Base-by-base conservation (phyloP, 306 rosid species). In the Datisca glomerata region DNA sequence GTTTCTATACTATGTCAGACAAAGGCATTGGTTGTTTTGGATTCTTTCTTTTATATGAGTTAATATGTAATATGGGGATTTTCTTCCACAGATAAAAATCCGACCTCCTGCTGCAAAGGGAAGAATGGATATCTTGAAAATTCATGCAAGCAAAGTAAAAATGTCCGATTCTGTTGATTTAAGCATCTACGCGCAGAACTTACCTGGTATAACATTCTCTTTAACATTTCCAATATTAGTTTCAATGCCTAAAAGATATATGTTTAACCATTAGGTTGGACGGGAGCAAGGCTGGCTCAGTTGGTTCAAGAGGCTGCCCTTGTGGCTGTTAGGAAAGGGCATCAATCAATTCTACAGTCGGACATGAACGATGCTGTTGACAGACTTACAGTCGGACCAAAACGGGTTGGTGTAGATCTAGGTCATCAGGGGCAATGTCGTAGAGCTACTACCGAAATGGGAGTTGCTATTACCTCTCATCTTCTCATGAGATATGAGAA, bases 291-390 rank as follows among this genome's bases (percentile, higher is more conserved):
- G 61, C 64, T 89, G 71, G 93, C 98, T 48, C 98, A 89, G 66
- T 61, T 89, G 59, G 75, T 89, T 57, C 98, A 84, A 67, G 95
- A 80, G 79, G 95, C 98, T 47, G 98, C 98, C 50, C 95, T 89
- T 61, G 93, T 89, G 47, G 98, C 98, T 20, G 93, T 89, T 24
- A 77, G 98, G 69, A 89, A 80, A 63, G 73, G 61, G 45, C 98
- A 89, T 60, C 56, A 56, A 43, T 72, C 98, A 49, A 61, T 84
- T 80, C 74, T 70, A 68, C 91, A 71, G 66, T 66, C 93, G 2
- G 95, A 89, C 71, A 61, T 89, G 95, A 91, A 89, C 60, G 95
- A 80, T 65, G 95, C 98, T 18, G 91, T 89, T 49, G 95, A 89
- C 67, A 70, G 98, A 57, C 93, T 89, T 42, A 89, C 98, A 1